These are phyloP conservation scores for Echeveria elegans DNA, from an alignment of 164 flowering plant genomes.

Conservation along the genomic window DNA sequence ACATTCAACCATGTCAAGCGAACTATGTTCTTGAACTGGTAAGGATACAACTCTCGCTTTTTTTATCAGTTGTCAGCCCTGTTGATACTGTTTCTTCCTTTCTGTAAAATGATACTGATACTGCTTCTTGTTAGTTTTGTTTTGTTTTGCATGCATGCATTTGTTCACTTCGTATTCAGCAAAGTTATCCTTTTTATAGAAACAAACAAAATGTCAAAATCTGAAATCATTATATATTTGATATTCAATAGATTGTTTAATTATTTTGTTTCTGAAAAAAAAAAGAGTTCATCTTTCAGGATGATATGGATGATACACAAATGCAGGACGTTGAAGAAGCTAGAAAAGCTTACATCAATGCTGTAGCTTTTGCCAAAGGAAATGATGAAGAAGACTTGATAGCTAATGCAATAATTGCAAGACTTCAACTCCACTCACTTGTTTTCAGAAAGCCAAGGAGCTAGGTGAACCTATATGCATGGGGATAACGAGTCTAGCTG, in stretches of 20 bases:
- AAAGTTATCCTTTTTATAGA: too few relatives aligned
- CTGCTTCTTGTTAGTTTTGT: background rate
- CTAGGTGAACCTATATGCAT: background rate
- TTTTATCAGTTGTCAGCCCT: background rate
- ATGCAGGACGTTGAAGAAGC: slow-evolving; percentile 65
- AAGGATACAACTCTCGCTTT: slow-evolving; percentile 18
- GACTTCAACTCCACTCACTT: slow-evolving; percentile 56
- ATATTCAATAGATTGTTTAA: too few relatives aligned
- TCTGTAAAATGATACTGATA: background rate
- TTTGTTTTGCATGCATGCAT: too few relatives aligned
- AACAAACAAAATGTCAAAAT: background rate
- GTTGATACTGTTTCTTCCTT: background rate
- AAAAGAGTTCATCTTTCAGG: slow-evolving; percentile 28
- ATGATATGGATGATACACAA: slow-evolving; percentile 39
- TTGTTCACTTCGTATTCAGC: too few relatives aligned
- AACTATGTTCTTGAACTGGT: slow-evolving; percentile 39
- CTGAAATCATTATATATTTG: background rate
- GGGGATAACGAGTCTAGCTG: background rate
- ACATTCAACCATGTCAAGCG: slow-evolving; percentile 23
- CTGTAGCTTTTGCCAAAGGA: slow-evolving; percentile 58
- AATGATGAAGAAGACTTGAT: slow-evolving; percentile 69
- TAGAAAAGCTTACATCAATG: slow-evolving; percentile 51
- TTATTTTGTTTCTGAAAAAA: background rate
- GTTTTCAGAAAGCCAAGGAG: slow-evolving; percentile 20
- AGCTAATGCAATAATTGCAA: slow-evolving; percentile 48